Evolutionary conservation across 306 rosid species (phyloP).

Genomic region (Ormosia emarginata): DNA sequence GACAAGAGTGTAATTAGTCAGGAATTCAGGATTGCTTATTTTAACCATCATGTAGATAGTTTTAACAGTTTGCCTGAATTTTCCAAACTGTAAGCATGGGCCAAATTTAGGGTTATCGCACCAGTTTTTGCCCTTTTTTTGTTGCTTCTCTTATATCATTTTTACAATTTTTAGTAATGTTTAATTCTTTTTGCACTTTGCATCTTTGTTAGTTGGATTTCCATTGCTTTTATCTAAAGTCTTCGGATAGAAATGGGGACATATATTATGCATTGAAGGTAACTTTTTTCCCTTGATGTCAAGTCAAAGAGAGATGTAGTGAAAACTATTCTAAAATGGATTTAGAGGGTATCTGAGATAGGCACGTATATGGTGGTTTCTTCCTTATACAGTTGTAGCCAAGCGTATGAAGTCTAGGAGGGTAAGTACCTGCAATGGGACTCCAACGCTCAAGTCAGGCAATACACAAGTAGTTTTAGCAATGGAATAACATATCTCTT

Average conservation of each 20-base stretch:
- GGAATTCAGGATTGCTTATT: constrained; percentile 1
- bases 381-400: too few species aligned
- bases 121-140: neutral
- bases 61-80: constrained; percentile 18
- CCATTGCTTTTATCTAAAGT: neutral
- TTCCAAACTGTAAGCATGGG: neutral
- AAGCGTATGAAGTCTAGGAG: too few species aligned
- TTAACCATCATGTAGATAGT: constrained; percentile 21
- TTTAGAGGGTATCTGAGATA: too few species aligned
- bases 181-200: neutral
- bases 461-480: too few species aligned
- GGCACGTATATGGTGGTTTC: too few species aligned
- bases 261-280: neutral
- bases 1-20: constrained; percentile 18
- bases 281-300: too few species aligned
- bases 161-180: neutral
- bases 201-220: neutral
- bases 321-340: too few species aligned
- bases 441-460: too few species aligned
- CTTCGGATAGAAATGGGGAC: neutral
- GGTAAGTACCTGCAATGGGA: too few species aligned
- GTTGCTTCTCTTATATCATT: neutral
- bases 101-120: neutral
- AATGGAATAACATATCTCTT: too few species aligned
- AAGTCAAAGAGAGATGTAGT: too few species aligned